Base-by-base conservation (phyloP, 2,329 filamentous ascomycete species). In the Nigrospora osmanthi region DNA sequence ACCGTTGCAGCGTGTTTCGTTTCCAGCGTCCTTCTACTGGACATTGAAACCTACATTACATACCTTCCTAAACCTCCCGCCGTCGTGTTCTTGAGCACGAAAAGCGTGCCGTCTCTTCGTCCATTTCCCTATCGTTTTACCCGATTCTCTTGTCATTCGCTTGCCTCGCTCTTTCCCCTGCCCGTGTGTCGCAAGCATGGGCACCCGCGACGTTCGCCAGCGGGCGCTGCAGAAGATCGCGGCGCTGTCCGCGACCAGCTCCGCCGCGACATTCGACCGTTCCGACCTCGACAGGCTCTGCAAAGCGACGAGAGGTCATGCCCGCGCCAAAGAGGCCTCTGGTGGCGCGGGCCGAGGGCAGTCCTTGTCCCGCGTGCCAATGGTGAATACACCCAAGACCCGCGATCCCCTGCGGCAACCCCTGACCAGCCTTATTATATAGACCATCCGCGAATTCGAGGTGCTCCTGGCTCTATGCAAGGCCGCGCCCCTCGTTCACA, bases 391-490 rank as follows among this genome's bases (percentile, higher is more conserved):
- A 7, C 23, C 23, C 23, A 6, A 28, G 23, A 28, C 10, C 23
- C 23, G 23, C 10, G 9, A 28, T 28, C 7, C 7, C 7, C 23
- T 28, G 23, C 23, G 23, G 23, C 23, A 28, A 28, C 23, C 28
- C 11, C 40, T 42, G 16, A 42, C 33, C 37, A 38, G n/a, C 11
- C 14, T 7, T 28, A n/a, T n/a, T n/a, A 23, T 36, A 15, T 61
- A 94, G 89, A 87, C 83, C 43, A 81, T 90, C 44, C 83, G 87
- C 57, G 94, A 98, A 71, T 84, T 95, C 54, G 91, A 98, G 64
- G 87, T 95, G 43, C 76, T 98, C 23, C 70, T 97, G 23, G 89
- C 93, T 37, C 75, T 98, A 23, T 97, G 91, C 72, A 91, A 90
- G 67, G 88, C 91, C 43, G 88, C 90, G 4, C 85, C 89, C 4